Base-by-base conservation (phyloP, 2,329 filamentous ascomycete species). In the Arthrobotrys entomopaga region DNA sequence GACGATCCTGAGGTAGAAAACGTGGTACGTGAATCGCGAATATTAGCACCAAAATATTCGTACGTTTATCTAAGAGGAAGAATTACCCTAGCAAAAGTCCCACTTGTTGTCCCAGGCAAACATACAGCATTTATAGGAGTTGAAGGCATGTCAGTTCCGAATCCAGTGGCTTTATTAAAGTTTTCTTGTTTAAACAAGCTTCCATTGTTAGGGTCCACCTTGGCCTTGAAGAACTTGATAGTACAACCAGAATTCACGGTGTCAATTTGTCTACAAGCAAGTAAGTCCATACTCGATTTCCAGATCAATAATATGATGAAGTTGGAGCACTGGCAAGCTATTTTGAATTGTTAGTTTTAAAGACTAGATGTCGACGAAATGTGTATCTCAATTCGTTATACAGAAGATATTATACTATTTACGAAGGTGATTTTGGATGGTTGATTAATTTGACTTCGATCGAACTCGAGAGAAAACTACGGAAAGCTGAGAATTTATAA, bases 181-280 rank as follows among this genome's bases (percentile, higher is more conserved):
- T 58, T 58, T 48, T 1, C 0, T 48, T 58, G 54, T n/a, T 58
- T 38, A 10, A n/a, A 48, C 34, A 58, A n/a, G 54, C 46, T 43
- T 46, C 54, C 54, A 16, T 43, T 58, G 40, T 26, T 46, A 3
- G 54, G 54, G 54, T 58, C 34, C 26, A 46, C 34, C 13, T 34
- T 34, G 29, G 26, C 34, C 13, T 34, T 34, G 29, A 58, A 58
- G 54, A 58, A 58, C 34, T 58, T 43, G 54, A 58, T 26, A 13
- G 7, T 58, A 24, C 16, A 2, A 46, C 54, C 54, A 26, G 54
- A 58, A 43, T 43, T 58, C 38, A 58, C 54, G 40, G 8, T 46
- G 38, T 58, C 54, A 26, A 58, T 58, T 58, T 58, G 38, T 58
- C 54, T 58, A 58, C 20, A 46, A 43, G 8, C 34, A 22, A 48